Evolutionary conservation across 225 moss, liverwort and hornwort species (phyloP).

Genomic region (Pleurozium schreberi): DNA sequence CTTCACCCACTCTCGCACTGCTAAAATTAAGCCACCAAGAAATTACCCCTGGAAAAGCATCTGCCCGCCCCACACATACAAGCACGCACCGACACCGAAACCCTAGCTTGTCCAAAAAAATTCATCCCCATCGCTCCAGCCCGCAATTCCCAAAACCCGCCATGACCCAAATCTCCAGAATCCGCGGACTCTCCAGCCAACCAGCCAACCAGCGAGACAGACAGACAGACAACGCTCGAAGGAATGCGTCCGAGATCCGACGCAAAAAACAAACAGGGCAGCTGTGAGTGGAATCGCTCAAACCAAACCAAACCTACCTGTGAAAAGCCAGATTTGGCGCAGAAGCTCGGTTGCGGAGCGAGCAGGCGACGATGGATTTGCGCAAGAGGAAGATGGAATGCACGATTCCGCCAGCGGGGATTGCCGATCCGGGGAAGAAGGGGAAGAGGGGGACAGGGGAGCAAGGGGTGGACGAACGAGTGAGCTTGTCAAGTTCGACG

Average conservation of each 20-base stretch:
- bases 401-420: background rate
- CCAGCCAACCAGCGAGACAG: background rate
- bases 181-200: background rate
- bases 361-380: background rate
- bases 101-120: conserved; percentile 10
- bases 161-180: background rate
- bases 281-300: background rate
- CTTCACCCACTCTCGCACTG: background rate
- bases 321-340: background rate
- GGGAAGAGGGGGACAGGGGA: background rate
- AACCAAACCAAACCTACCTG: background rate
- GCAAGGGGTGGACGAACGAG: background rate
- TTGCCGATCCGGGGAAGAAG: conserved; percentile 1
- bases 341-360: background rate
- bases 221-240: background rate
- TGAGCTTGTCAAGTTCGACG: conserved; percentile 1
- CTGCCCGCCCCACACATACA: background rate
- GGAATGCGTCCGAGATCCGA: background rate
- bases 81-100: background rate
- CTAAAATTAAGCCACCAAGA: background rate
- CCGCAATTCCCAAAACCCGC: background rate
- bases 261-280: background rate
- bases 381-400: background rate
- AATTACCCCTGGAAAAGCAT: background rate
- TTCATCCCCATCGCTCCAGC: background rate